Evolutionary conservation across 768 basidiomycete species (phyloP).

Genomic region (Tricholoma bakamatsutake): DNA sequence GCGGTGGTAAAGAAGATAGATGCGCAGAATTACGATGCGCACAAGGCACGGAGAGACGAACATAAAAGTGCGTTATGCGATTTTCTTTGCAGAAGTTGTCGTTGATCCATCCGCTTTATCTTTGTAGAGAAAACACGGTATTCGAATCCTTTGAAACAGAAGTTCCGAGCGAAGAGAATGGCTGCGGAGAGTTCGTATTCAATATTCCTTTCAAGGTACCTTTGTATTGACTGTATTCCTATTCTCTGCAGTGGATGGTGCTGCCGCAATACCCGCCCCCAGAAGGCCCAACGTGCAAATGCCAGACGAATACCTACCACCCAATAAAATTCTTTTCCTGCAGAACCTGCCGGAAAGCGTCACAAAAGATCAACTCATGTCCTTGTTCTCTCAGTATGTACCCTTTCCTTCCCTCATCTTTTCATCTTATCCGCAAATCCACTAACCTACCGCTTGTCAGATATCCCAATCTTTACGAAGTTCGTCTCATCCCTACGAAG

Average conservation of each 20-base stretch:
- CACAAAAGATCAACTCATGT: slow-evolving; percentile 87
- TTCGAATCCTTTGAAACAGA: slow-evolving; percentile 85
- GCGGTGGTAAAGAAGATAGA: slow-evolving; percentile 79
- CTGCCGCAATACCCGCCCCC: slow-evolving; percentile 54
- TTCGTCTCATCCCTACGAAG: slow-evolving; percentile 97
- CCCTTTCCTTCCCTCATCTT: background rate
- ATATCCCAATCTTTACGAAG: slow-evolving; percentile 94
- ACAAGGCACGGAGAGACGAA: slow-evolving; percentile 67
- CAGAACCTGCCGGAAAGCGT: slow-evolving; percentile 94
- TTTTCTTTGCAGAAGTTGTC: background rate
- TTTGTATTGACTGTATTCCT: slow-evolving; percentile 3
- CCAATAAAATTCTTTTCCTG: slow-evolving; percentile 97
- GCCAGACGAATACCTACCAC: slow-evolving; percentile 99
- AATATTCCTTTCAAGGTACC: background rate
- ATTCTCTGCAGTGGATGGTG: slow-evolving; percentile 55
- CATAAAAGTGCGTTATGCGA: slow-evolving; percentile 67
- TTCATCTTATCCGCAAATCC: background rate
- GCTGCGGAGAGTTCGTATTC: slow-evolving; percentile 65
- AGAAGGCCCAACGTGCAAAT: slow-evolving; percentile 88
- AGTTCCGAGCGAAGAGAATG: slow-evolving; percentile 74
- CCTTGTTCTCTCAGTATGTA: slow-evolving; percentile 82
- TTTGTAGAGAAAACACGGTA: slow-evolving; percentile 69
- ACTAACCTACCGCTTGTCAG: slow-evolving; percentile 31
- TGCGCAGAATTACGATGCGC: slow-evolving; percentile 59
- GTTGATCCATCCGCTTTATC: slow-evolving; percentile 4